Conservation (phyloP, 495 filamentous ascomycete species). For the Gamarada debralockiae region DNA sequence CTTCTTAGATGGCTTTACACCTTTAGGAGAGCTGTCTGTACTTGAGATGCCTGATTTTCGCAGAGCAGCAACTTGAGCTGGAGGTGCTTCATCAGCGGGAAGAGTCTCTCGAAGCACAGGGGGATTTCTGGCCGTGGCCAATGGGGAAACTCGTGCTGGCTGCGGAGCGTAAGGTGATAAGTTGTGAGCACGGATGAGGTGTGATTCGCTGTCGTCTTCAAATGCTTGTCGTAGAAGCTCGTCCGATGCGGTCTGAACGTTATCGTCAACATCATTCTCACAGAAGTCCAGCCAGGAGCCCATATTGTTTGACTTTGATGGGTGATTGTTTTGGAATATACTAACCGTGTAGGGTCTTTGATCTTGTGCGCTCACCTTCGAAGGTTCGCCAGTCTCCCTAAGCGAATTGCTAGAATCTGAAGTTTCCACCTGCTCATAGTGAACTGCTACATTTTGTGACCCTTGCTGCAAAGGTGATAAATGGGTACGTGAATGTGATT, state of each 20-base stretch:
- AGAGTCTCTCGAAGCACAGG: constrained; percentile 35
- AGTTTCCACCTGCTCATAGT: not conserved
- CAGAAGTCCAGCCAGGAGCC: not conserved
- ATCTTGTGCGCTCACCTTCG: not conserved
- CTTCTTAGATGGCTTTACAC: constrained; percentile 28
- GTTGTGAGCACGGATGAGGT: constrained; percentile 32
- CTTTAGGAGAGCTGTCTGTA: constrained; percentile 44
- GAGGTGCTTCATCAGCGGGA: constrained; percentile 25
- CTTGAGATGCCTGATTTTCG: constrained; percentile 38
- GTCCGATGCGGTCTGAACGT: not conserved
- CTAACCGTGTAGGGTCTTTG: not conserved
- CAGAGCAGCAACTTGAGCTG: constrained; percentile 47
- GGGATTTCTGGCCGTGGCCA: constrained; percentile 60
- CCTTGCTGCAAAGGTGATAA: not conserved
- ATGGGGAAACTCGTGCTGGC: constrained; percentile 74
- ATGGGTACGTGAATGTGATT: constrained; percentile 6
- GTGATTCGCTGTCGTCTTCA: constrained; percentile 8
- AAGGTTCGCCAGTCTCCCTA: not conserved
- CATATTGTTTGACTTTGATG: not conserved
- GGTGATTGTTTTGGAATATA: not conserved
- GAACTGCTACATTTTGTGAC: not conserved
- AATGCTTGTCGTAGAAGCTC: constrained; percentile 13
- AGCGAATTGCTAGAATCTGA: constrained; percentile 10
- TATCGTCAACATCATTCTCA: not conserved
- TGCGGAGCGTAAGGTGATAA: constrained; percentile 76